Evolutionary conservation across 768 basidiomycete genomes (phyloP).

Genomic region (Suillus hirtellus): DNA sequence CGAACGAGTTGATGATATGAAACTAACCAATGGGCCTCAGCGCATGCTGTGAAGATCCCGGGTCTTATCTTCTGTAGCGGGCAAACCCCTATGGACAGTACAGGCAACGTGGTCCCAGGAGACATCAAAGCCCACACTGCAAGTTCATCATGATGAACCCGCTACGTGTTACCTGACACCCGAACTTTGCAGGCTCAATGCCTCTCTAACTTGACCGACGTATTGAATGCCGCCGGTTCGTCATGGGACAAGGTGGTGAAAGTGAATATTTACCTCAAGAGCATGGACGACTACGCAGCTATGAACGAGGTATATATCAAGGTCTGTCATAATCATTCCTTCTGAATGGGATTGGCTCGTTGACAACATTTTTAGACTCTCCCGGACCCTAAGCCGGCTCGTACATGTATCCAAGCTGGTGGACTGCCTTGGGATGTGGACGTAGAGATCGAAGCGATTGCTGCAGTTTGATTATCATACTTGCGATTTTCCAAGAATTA

Average conservation of each 20-base stretch:
- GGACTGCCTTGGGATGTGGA: conserved; percentile 68
- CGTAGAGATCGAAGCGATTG: conserved; percentile 73
- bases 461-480: conserved; percentile 31
- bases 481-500: not conserved
- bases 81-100: conserved; percentile 52
- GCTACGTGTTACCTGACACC: not conserved
- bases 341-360: not conserved
- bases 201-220: conserved; percentile 53
- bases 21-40: conserved; percentile 26
- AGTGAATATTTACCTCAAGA: conserved; percentile 61
- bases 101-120: conserved; percentile 52
- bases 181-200: conserved; percentile 48
- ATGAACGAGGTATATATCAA: conserved; percentile 62
- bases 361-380: conserved; percentile 36
- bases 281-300: conserved; percentile 55
- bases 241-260: conserved; percentile 61
- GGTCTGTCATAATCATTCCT: conserved; percentile 30
- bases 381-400: conserved; percentile 64
- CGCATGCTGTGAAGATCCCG: conserved; percentile 57
- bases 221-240: conserved; percentile 53
- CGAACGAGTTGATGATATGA: not conserved
- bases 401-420: conserved; percentile 75
- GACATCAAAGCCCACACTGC: conserved; percentile 63
- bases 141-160: conserved; percentile 18
- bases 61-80: conserved; percentile 64